Base-by-base conservation (phyloP, 2,329 filamentous ascomycete genomes). In the Acrocalymma vagum region DNA sequence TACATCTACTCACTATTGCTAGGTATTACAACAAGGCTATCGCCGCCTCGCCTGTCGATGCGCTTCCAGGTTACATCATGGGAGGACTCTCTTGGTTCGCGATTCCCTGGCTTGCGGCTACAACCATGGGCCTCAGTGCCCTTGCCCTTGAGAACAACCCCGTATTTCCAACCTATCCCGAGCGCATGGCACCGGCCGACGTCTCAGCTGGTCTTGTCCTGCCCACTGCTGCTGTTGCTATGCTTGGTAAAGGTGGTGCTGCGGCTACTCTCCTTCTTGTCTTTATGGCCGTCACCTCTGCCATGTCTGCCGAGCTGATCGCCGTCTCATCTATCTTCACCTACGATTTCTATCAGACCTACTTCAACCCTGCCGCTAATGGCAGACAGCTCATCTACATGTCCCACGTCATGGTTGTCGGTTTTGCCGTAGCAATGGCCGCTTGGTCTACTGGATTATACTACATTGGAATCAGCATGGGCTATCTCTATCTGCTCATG, bases 1-100 rank as follows among this genome's bases (percentile, higher is more conserved):
- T n/a, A n/a, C n/a, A n/a, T n/a, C n/a, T n/a, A n/a, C n/a, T n/a
- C n/a, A n/a, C n/a, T n/a, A n/a, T n/a, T n/a, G n/a, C n/a, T n/a
- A n/a, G n/a, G 35, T 95, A 95, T 74, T 95, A 91, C 73, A 95
- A 95, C 78, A 95, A 95, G 70, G 91, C 90, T 21, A 95, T 96
- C 58, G 90, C 92, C 6, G 90, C 92, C 0, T 87, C 84, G 15
- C 90, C 90, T 1, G 87, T 93, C 0, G 85, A 93, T 46, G 92
- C 91, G 0, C 81, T 96, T 3, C 91, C 91, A 0, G 91, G 91
- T 13, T 96, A 96, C 62, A 86, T 96, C 38, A 81, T 93, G 48
- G 91, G 91, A 5, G 91, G 92, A 15, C 78, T 95, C 1, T 85
- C 83, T 33, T 96, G 91, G 91, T 96, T 96, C 56, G 91, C 91